These are phyloP conservation scores for Willaertia magna DNA, from an alignment of 208 protist species.

Conservation along the genomic window DNA sequence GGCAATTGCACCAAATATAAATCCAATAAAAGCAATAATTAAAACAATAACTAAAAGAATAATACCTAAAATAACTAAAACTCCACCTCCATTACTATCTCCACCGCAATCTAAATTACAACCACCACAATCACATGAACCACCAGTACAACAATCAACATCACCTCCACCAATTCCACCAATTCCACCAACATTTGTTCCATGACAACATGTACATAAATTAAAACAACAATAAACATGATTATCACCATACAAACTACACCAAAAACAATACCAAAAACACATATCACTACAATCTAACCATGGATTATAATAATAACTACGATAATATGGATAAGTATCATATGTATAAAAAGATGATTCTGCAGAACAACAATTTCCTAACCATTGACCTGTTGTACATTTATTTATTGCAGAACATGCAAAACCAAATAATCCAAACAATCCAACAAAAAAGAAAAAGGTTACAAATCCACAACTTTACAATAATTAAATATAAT, in stretches of 20 bases:
- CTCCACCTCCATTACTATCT: background rate
- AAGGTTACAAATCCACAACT: background rate
- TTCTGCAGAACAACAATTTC: background rate
- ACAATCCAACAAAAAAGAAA: background rate
- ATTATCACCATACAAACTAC: background rate
- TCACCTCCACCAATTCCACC: background rate
- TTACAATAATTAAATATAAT: background rate
- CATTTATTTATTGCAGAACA: background rate
- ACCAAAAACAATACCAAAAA: background rate
- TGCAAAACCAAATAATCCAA: background rate
- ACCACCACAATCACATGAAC: background rate
- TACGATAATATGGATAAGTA: background rate
- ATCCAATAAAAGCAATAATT: background rate
- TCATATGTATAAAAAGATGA: background rate
- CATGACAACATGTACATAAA: background rate
- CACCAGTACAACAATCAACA: too few relatives aligned
- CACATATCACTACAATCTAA: background rate
- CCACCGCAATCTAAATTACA: background rate
- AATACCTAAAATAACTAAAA: too few relatives aligned
- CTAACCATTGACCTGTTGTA: background rate
- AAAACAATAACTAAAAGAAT: background rate
- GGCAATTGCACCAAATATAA: background rate
- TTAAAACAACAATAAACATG: background rate
- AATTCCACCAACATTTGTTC: background rate
- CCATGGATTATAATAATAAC: background rate